phyloP scores from a whole-genome alignment of 2,329 filamentous ascomycete species.

The Dactylellina haptotyla region DNA sequence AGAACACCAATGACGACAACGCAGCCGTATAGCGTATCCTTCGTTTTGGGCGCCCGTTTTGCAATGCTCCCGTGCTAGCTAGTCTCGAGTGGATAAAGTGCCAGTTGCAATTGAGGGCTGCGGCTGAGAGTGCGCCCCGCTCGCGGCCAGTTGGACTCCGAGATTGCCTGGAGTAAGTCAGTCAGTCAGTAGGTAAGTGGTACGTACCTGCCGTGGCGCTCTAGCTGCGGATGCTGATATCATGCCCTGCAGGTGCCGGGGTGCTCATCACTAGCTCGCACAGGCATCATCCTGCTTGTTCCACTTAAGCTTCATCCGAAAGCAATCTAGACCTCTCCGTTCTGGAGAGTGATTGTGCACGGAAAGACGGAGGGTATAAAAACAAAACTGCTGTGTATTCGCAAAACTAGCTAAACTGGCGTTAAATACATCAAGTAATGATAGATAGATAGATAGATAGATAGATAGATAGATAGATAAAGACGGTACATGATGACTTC shows the following conservation, averaged over 20 bases:
- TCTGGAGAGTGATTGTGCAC: no score
- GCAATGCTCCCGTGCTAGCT: no score
- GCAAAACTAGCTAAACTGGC: conserved; percentile 11
- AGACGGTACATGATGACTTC: not conserved
- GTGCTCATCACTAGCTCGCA: not conserved
- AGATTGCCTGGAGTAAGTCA: not conserved
- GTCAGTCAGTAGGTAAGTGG: not conserved
- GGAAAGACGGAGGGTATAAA: not conserved
- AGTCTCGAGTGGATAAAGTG: not conserved
- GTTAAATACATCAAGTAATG: not conserved
- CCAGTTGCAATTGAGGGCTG: not conserved
- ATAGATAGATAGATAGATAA: not conserved
- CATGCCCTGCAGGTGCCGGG: not conserved
- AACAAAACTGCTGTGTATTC: not conserved
- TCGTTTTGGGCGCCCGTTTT: no score
- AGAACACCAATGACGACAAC: conserved; percentile 45
- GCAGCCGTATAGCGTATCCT: not conserved
- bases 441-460: not conserved
- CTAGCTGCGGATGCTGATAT: conserved; percentile 1
- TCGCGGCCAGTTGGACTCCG: not conserved
- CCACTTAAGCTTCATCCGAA: no score
- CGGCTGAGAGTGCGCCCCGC: not conserved
- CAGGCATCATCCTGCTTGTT: no score
- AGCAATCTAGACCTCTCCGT: no score
- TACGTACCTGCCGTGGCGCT: conserved; percentile 8